Evolutionary conservation across 306 rosid genomes (phyloP).

Genomic region (Citrullus mucosospermus): DNA sequence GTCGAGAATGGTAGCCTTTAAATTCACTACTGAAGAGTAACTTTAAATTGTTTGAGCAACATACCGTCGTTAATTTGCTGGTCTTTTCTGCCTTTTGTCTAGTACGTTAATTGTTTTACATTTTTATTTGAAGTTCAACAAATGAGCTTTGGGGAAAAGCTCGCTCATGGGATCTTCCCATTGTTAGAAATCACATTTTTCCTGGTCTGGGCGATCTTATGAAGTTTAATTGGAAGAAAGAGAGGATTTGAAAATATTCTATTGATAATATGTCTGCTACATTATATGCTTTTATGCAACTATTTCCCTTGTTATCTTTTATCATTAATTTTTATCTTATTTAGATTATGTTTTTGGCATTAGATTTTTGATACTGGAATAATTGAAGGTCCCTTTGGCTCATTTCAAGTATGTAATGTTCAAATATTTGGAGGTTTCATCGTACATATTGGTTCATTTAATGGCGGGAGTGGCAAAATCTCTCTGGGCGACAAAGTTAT

Average conservation of each 20-base stretch:
- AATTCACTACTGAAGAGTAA: background rate
- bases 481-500: slow-evolving; percentile 64
- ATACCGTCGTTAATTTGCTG: background rate
- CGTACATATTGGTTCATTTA: slow-evolving; percentile 70
- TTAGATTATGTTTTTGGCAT: slow-evolving; percentile 1
- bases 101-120: background rate
- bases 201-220: background rate
- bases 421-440: slow-evolving; percentile 85
- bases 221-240: background rate
- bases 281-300: background rate
- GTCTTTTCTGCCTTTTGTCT: background rate
- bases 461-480: slow-evolving; percentile 35
- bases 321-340: slow-evolving; percentile 9
- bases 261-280: background rate
- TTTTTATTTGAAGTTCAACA: background rate
- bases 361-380: slow-evolving; percentile 93
- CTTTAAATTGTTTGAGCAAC: background rate
- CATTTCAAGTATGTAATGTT: slow-evolving; percentile 65
- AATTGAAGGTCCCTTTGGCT: slow-evolving; percentile 42
- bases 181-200: background rate
- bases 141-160: background rate
- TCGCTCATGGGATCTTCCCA: background rate
- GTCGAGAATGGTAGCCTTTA: background rate
- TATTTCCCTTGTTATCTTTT: background rate
- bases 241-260: background rate